Conservation (phyloP, 768 basidiomycete genomes). For the Termitomyces bulborhizus region DNA sequence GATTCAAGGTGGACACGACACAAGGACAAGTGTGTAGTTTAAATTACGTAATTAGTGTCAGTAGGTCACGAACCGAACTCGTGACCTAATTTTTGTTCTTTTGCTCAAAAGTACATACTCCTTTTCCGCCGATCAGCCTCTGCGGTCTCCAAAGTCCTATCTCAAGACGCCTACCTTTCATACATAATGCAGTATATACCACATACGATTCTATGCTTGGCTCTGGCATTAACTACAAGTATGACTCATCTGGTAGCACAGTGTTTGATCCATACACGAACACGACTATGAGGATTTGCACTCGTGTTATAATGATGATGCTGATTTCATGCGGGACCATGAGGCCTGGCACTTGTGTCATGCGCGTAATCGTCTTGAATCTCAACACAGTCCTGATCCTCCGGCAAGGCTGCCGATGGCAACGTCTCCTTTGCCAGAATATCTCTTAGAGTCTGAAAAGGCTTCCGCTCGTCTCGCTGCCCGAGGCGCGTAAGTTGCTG, state of each 20-base stretch:
- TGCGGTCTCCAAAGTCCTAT: not conserved
- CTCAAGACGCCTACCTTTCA: not conserved
- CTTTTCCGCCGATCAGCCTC: too few relatives aligned
- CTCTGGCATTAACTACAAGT: slow-evolving; percentile 21
- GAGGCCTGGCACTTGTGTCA: too few relatives aligned
- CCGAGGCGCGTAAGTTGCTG: slow-evolving; percentile 51
- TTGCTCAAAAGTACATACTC: too few relatives aligned
- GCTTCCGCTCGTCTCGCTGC: slow-evolving; percentile 21
- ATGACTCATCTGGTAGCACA: slow-evolving; percentile 16
- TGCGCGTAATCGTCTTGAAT: not conserved
- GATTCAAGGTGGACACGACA: too few relatives aligned
- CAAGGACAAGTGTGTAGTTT: too few relatives aligned
- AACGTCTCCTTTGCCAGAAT: slow-evolving; percentile 22
- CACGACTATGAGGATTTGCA: too few relatives aligned
- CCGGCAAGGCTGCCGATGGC: slow-evolving; percentile 22
- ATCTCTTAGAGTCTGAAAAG: slow-evolving; percentile 23
- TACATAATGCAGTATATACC: not conserved
- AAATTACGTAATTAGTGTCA: too few relatives aligned
- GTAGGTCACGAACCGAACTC: too few relatives aligned
- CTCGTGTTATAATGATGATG: too few relatives aligned
- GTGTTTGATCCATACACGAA: too few relatives aligned
- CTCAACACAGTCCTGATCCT: not conserved
- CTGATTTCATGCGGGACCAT: too few relatives aligned
- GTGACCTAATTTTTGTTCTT: too few relatives aligned
- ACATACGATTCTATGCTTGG: not conserved